phyloP scores from a whole-genome alignment of 2,329 filamentous ascomycete species.

The Stenocarpella maydis region DNA sequence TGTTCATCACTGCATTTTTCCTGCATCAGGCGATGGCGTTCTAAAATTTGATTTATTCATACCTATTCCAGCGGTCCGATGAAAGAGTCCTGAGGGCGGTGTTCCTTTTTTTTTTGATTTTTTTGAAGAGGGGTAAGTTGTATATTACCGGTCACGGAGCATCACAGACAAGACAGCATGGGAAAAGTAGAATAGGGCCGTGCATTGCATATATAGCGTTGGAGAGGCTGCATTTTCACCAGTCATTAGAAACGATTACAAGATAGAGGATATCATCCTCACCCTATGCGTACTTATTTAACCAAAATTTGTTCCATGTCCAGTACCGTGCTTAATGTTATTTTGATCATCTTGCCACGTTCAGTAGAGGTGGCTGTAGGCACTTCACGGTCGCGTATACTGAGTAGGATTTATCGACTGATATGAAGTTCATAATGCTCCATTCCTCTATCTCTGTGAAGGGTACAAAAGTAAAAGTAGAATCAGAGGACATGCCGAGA shows the following conservation, averaged over 20 bases:
- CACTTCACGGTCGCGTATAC: neutral
- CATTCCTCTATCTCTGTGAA: neutral
- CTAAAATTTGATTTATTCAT: neutral
- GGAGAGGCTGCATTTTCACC: constrained; percentile 16
- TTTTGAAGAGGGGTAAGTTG: neutral
- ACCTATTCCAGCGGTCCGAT: neutral
- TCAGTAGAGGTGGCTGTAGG: neutral
- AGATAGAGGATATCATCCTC: neutral
- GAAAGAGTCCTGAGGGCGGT: neutral
- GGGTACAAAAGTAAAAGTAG: neutral
- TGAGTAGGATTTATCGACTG: neutral
- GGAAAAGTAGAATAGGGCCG: neutral
- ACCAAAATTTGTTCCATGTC: neutral
- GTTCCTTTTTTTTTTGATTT: neutral
- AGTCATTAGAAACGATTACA: constrained; percentile 21
- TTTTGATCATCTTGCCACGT: neutral
- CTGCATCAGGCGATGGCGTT: constrained; percentile 23
- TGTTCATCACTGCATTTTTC: neutral
- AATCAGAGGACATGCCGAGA: constrained; percentile 9
- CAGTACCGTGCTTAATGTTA: neutral
- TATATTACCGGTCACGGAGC: neutral
- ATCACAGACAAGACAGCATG: neutral
- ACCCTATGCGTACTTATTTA: neutral
- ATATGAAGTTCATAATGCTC: neutral
- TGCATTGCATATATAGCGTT: constrained; percentile 18